phyloP scores from a whole-genome alignment of 306 rosid genomes.

The Styphnolobium japonicum region DNA sequence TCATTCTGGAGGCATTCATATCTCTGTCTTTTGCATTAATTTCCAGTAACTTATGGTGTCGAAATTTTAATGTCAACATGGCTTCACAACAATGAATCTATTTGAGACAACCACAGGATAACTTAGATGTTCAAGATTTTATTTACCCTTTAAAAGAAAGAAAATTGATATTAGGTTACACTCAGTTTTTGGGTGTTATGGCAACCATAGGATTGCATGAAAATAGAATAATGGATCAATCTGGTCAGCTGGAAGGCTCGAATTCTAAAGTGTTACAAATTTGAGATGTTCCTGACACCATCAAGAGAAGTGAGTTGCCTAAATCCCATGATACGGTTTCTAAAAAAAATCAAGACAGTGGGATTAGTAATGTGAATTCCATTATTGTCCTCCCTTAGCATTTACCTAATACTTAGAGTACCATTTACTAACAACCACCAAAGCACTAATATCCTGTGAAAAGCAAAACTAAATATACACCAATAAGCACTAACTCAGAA shows the following conservation, averaged over 20 bases:
- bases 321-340: neutral
- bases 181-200: neutral
- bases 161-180: neutral
- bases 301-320: neutral
- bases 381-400: neutral
- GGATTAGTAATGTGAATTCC: neutral
- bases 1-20: neutral
- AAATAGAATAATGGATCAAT: neutral
- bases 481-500: neutral
- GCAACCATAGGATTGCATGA: neutral
- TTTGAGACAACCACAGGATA: neutral
- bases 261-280: neutral
- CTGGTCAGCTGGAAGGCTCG: neutral
- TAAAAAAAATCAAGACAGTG: neutral
- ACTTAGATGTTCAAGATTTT: neutral
- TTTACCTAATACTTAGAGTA: neutral
- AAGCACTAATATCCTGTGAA: neutral
- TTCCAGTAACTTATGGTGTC: neutral
- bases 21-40: neutral
- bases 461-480: neutral
- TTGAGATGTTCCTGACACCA: neutral
- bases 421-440: neutral
- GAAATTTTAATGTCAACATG: neutral
- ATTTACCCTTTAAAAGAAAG: neutral
- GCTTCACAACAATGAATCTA: neutral